A percentile compares a stretch with the other conserved stretches of the same genome.
These are phyloP conservation scores for Boechera divaricarpa DNA, from an alignment of 345 rosid species.

Conservation along the genomic window DNA sequence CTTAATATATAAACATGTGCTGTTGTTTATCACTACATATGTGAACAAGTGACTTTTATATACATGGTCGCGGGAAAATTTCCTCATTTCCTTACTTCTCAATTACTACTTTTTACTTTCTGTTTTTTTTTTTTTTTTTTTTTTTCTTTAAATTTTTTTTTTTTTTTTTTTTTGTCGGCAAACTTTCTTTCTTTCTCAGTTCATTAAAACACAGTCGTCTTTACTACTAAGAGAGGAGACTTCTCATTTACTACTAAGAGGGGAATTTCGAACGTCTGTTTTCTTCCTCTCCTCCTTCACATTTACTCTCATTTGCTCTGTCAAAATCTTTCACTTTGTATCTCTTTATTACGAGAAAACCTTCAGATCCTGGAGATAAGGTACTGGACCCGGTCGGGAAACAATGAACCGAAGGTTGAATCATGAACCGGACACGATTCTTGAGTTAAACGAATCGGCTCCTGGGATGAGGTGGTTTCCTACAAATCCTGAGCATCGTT, in stretches of 20 bases:
- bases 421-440: not conserved
- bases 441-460: not conserved
- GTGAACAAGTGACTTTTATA: not conserved
- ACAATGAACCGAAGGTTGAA: not conserved
- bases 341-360: not conserved
- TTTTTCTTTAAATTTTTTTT: too few relatives aligned
- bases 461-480: conserved; percentile 21
- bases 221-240: too few relatives aligned
- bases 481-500: not conserved
- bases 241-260: not conserved
- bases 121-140: too few relatives aligned
- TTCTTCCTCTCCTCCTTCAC: not conserved
- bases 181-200: too few relatives aligned
- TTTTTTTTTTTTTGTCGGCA: too few relatives aligned
- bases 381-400: too few relatives aligned
- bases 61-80: not conserved
- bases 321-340: not conserved
- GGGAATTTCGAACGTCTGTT: not conserved
- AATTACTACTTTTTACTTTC: too few relatives aligned
- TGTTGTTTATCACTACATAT: not conserved
- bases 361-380: not conserved
- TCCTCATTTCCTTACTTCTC: not conserved
- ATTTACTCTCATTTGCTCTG: not conserved
- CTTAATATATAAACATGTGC: not conserved
- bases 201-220: too few relatives aligned